Conservation (phyloP, 176 grass and related monocot species). For the Canna indica region DNA sequence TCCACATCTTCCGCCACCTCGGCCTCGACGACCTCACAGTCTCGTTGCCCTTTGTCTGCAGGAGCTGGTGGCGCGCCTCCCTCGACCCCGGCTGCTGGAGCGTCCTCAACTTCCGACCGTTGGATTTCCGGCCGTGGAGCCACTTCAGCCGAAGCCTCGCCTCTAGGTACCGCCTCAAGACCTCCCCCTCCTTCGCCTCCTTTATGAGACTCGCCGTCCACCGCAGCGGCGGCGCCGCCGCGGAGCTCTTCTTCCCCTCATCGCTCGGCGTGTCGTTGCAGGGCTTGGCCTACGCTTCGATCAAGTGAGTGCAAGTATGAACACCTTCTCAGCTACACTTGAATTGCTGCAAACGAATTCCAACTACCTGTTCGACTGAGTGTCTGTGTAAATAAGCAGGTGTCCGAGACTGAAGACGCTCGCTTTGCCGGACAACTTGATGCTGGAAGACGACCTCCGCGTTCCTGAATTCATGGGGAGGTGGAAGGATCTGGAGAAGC, state of each 20-base stretch:
- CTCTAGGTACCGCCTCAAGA: constrained; percentile 16
- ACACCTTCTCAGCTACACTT: background rate
- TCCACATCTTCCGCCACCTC: constrained; percentile 43
- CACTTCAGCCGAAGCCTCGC: constrained; percentile 31
- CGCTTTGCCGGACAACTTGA: constrained; percentile 5
- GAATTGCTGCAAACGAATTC: no score
- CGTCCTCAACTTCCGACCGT: constrained; percentile 50
- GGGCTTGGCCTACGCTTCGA: background rate
- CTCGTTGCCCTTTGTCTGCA: constrained; percentile 56
- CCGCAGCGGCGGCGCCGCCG: background rate
- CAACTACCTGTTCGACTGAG: background rate
- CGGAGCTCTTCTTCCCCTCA: background rate
- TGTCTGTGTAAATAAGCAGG: background rate
- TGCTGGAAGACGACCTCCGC: constrained; percentile 9
- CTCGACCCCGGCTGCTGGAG: constrained; percentile 54
- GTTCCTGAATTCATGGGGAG: constrained; percentile 2
- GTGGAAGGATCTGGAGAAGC: constrained; percentile 8
- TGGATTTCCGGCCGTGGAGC: constrained; percentile 71
- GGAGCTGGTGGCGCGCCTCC: constrained; percentile 42
- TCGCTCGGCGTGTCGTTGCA: background rate
- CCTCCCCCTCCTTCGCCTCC: constrained; percentile 23
- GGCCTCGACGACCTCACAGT: constrained; percentile 49
- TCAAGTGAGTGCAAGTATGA: constrained; percentile 4
- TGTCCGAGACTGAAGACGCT: background rate
- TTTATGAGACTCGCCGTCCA: background rate